phyloP scores from a whole-genome alignment of 768 basidiomycete genomes.

The Clitopilus hobsonii region DNA sequence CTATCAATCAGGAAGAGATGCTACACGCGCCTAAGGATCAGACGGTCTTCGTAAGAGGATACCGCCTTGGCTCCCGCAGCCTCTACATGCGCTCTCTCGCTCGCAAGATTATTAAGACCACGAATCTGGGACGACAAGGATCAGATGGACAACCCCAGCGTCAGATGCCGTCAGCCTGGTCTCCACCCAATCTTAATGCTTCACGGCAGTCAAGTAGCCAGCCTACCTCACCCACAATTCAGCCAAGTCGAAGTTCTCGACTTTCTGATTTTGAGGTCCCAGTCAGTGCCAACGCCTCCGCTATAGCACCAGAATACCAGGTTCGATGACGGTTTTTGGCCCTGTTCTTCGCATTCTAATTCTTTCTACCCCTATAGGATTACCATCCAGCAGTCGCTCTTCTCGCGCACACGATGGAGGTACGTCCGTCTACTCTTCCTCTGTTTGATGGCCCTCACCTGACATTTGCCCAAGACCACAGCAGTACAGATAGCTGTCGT shows the following conservation, averaged over 20 bases:
- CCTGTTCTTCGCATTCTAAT: background rate
- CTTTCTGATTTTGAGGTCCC: background rate
- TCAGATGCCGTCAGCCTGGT: background rate
- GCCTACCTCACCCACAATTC: background rate
- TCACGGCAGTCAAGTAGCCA: too few relatives aligned
- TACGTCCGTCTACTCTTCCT: background rate
- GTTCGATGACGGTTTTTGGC: background rate
- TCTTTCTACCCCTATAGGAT: conserved; percentile 2
- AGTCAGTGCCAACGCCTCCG: background rate
- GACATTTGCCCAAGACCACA: conserved; percentile 1
- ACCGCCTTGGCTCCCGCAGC: conserved; percentile 6
- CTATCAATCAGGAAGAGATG: background rate
- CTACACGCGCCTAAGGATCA: conserved; percentile 6
- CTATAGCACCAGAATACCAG: background rate
- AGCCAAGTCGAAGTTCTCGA: background rate
- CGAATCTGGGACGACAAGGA: background rate
- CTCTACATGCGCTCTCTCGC: conserved; percentile 3
- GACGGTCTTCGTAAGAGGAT: conserved; percentile 12
- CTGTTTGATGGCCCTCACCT: background rate
- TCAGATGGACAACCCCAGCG: background rate
- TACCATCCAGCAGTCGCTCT: conserved; percentile 9
- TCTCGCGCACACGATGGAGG: conserved; percentile 11
- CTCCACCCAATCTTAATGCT: background rate
- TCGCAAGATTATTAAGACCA: conserved; percentile 1
- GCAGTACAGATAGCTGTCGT: conserved; percentile 7